phyloP scores from a whole-genome alignment of 2,329 filamentous ascomycete genomes.

The Rachicladosporium sp. region DNA sequence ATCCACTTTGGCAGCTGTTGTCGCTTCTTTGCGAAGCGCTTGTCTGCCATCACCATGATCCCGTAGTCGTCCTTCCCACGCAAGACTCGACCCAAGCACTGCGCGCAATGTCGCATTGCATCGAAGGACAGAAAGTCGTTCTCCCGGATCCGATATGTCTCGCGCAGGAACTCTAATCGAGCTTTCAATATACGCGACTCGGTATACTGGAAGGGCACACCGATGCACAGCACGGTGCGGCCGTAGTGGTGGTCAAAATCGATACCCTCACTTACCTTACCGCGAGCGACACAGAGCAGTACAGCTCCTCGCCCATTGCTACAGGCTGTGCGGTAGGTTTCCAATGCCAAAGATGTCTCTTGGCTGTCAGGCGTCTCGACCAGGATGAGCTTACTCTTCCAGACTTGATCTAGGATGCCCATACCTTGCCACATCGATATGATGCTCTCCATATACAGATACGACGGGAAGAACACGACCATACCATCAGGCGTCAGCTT shows the following conservation, averaged over 20 bases:
- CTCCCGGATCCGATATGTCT: slow-evolving; percentile 92
- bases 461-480: slow-evolving; percentile 98
- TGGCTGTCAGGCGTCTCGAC: slow-evolving; percentile 97
- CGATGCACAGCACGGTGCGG: slow-evolving; percentile 87
- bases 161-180: slow-evolving; percentile 85
- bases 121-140: slow-evolving; percentile 98
- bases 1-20: slow-evolving; percentile 94
- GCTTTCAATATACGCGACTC: slow-evolving; percentile 95
- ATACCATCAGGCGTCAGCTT: slow-evolving; percentile 93
- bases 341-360: slow-evolving; percentile 86
- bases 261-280: slow-evolving; percentile 95
- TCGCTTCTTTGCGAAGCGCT: slow-evolving; percentile 84
- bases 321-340: slow-evolving; percentile 94
- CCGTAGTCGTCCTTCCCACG: slow-evolving; percentile 97
- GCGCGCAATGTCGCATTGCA: slow-evolving; percentile 96
- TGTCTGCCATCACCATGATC: slow-evolving; percentile 97
- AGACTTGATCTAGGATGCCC: slow-evolving; percentile 93
- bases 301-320: slow-evolving; percentile 93
- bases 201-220: slow-evolving; percentile 96
- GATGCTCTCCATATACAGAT: slow-evolving; percentile 98
- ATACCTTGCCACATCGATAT: slow-evolving; percentile 99
- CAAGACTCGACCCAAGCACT: slow-evolving; percentile 87
- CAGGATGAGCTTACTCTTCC: slow-evolving; percentile 97
- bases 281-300: slow-evolving; percentile 85
- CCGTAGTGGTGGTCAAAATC: slow-evolving; percentile 99